Base-by-base conservation (phyloP, 23 red algal genomes). In the Chondrus crispus region DNA sequence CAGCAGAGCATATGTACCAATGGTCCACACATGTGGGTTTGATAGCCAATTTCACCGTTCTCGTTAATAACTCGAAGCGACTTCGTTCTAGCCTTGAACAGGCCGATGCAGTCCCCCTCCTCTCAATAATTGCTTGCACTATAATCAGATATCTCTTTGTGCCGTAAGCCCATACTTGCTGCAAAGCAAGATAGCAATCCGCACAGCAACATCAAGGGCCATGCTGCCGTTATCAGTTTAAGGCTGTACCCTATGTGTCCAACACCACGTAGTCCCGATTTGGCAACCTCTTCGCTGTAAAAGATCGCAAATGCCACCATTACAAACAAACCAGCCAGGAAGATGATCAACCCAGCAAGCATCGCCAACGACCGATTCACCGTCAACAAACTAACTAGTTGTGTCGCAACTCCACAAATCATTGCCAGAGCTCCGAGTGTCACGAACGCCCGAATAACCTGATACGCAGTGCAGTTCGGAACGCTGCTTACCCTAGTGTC, bases 301-400 rank as follows among this genome's bases (percentile, higher is more conserved):
- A 94, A 94, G 28, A 94, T 72, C 4, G 84, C 68, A 77, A 94
- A 94, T 68, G 51, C 92, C 16, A 85, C 82, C 74, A 87, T 88
- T 19, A 74, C 55, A 14, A 87, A 35, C 38, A 94, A 13, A 20
- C 82, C 57, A 24, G 82, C 83, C 37, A 77, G 70, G 49, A 94
- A 81, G 28, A 88, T 28, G 40, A 88, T 74, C 20, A 87, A 69
- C 28, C 82, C 92, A 1, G 69, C 92, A 46, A 88, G 46, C 68
- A 87, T 87, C 41, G 82, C 92, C 24, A 94, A 52, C 22, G 81
- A 69, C 8, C 92, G 72, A 37, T 87, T 88, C 70, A 81, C 53
- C 13, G 77, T 68, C 11, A 87, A 51, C 49, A 88, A 66, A 80
- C 82, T 88, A 22, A 94, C 92, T 16, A 87, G 12, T 49, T 88